These are phyloP conservation scores for Musa beccarii DNA, from an alignment of 176 grass and related monocot species.

Conservation along the genomic window DNA sequence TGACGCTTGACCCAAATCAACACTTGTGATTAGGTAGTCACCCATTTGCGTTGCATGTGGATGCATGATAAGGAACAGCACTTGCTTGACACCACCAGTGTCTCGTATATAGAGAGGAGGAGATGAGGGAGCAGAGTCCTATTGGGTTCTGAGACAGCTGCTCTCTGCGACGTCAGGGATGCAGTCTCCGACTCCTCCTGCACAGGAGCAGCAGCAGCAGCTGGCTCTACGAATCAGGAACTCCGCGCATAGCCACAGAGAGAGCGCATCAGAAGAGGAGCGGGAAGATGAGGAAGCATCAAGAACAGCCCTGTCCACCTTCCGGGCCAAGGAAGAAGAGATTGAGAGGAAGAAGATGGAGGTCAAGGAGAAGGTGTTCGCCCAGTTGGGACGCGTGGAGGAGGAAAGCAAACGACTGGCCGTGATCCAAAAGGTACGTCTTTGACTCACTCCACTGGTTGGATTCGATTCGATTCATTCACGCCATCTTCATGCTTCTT, in stretches of 20 bases:
- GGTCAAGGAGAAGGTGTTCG: slow-evolving; percentile 74
- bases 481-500: too few species aligned
- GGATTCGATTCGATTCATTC: too few species aligned
- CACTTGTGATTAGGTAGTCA: background rate
- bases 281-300: slow-evolving; percentile 40
- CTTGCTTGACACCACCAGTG: too few species aligned
- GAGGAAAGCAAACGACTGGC: slow-evolving; percentile 82
- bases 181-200: too few species aligned
- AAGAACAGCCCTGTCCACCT: slow-evolving; percentile 65
- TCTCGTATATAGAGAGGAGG: too few species aligned
- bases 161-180: too few species aligned
- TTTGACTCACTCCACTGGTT: background rate
- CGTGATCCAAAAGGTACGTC: slow-evolving; percentile 52
- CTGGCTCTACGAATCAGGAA: slow-evolving; percentile 15
- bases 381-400: slow-evolving; percentile 76
- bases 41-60: too few species aligned
- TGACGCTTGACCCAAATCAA: background rate
- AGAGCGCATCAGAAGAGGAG: slow-evolving; percentile 14
- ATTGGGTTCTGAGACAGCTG: too few species aligned
- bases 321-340: slow-evolving; percentile 90
- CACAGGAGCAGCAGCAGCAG: background rate
- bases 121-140: too few species aligned
- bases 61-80: too few species aligned
- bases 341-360: slow-evolving; percentile 88
- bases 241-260: slow-evolving; percentile 16